A percentile compares a stretch with the other conserved stretches of the same genome.
Evolutionary conservation across 192 early-diverging fungal species (phyloP).

Genomic region (Podila horticola): DNA sequence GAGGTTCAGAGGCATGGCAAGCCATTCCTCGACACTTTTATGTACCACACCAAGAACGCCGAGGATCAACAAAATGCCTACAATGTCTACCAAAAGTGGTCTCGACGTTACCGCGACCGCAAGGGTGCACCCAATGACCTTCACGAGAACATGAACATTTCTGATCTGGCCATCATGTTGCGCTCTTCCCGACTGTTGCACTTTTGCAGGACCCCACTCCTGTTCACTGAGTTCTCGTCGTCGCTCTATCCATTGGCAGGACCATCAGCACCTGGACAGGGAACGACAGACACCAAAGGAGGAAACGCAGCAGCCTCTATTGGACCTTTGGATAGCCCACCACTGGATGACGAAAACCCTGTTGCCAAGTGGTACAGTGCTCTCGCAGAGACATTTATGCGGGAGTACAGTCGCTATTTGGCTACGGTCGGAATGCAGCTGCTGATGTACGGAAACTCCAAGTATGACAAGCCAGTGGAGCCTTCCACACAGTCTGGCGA

Average conservation of each 20-base stretch:
- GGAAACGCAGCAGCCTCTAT: conserved; percentile 7
- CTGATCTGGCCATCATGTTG: conserved; percentile 61
- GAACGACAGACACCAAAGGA: background rate
- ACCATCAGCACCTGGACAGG: background rate
- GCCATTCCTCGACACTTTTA: conserved; percentile 61
- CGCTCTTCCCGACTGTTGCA: conserved; percentile 66
- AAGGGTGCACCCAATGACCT: conserved; percentile 37
- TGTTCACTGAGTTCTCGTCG: conserved; percentile 56
- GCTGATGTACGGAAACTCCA: conserved; percentile 60
- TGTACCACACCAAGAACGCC: conserved; percentile 55
- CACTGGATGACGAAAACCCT: conserved; percentile 20
- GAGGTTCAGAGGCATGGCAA: conserved; percentile 62
- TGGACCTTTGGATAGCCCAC: no score
- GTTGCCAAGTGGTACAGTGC: conserved; percentile 57
- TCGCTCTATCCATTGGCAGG: conserved; percentile 18
- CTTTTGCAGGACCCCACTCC: conserved; percentile 65
- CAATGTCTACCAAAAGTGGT: conserved; percentile 68
- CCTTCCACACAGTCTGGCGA: conserved; percentile 33
- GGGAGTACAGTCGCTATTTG: conserved; percentile 64
- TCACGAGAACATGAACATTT: conserved; percentile 57
- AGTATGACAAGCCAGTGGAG: conserved; percentile 47
- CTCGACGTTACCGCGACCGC: conserved; percentile 53
- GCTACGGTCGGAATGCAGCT: conserved; percentile 69
- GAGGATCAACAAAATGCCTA: conserved; percentile 65
- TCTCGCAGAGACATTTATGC: conserved; percentile 60